Evolutionary conservation across 345 rosid species (phyloP).

Genomic region (Syzygium grande): DNA sequence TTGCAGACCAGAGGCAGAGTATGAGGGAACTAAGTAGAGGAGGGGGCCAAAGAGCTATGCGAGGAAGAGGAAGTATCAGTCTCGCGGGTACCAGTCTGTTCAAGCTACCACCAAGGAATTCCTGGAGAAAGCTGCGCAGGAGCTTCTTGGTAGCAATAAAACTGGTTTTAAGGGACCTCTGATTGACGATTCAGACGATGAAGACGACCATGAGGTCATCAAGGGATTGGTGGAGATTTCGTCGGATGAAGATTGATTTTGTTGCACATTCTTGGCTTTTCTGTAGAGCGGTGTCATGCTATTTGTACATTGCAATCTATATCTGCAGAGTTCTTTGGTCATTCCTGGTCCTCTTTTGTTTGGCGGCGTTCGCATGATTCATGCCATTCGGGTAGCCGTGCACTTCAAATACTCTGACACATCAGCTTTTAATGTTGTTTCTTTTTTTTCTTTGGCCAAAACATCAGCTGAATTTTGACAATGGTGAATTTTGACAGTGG

Average conservation of each 20-base stretch:
- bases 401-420: not conserved
- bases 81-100: constrained; percentile 51
- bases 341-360: not conserved
- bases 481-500: not conserved
- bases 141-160: constrained; percentile 53
- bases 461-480: not conserved
- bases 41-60: constrained; percentile 31
- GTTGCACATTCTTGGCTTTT: not conserved
- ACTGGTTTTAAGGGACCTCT: constrained; percentile 70
- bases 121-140: constrained; percentile 86
- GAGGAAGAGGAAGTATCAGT: constrained; percentile 69
- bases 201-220: not conserved
- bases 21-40: constrained; percentile 66
- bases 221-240: constrained; percentile 4
- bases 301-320: not conserved
- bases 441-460: not conserved
- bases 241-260: constrained; percentile 5
- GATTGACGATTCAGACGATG: constrained; percentile 33
- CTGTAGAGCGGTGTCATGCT: not conserved
- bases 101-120: constrained; percentile 75
- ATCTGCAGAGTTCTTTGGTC: not conserved
- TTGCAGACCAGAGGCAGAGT: constrained; percentile 61
- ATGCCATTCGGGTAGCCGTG: not conserved
- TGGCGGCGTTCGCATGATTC: not conserved
- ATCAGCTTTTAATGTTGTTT: not conserved